Evolutionary conservation across 2,329 filamentous ascomycete species (phyloP), one percentile per base, ranked within the genome.

Genomic region (Colletotrichum sp.): DNA sequence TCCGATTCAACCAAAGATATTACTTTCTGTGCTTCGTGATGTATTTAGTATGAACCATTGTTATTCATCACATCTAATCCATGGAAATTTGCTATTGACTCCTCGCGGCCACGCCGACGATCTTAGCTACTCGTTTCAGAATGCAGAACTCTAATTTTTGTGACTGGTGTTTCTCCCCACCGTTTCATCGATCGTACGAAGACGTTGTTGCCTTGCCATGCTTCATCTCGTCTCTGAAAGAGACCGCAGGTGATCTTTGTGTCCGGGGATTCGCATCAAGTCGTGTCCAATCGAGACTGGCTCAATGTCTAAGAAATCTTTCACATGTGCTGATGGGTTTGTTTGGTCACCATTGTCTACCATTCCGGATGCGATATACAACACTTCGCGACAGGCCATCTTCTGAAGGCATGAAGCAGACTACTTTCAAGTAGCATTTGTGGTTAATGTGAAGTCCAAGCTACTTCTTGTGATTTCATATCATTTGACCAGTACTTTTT

Each of bases 401-500:
- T 22, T 7, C n/a, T 2, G 9, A 13, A 22, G 19, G 6, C 6
- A 49, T 49, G 39, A 11, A n/a, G 39, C 44, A 22, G 11, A 49
- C 4, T 13, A 3, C 2, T 49, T 8, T 1, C 44, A 49, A 49
- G 11, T 4, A 49, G 11, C 2, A 49, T 22, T 44, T n/a, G 44
- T 13, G 6, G 2, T 22, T 13, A 1, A 7, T 13, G 11, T 13
- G n/a, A 11, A 49, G 44, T 22, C 44, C 44, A 7, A 0, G 44
- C 44, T 13, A 13, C 11, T 4, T 49, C 44, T 49, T 49, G 2
- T 7, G 9, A 22, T 4, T 7, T 1, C 6, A 22, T 3, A 49
- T 49, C n/a, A 22, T 13, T 3, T 12, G 6, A 5, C 22, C 11
- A 49, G 9, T 3, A 4, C 0, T n/a, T 9, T 3, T 2, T 22